Evolutionary conservation across 78 protist genomes (phyloP).

Genomic region (Capsaspora owczarzaki): DNA sequence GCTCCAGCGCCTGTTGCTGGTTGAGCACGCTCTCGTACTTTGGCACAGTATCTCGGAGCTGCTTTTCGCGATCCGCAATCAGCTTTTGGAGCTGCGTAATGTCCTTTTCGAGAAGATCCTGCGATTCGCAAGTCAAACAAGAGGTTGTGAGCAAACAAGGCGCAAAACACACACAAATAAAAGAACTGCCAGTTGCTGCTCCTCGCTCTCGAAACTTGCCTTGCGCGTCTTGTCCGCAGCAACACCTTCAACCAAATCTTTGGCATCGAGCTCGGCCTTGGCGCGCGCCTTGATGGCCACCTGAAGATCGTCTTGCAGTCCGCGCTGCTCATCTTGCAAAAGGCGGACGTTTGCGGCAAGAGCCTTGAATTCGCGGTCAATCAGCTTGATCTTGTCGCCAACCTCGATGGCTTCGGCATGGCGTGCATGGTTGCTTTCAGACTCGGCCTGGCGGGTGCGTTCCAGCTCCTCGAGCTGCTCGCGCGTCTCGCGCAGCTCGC

Average conservation of each 20-base stretch:
- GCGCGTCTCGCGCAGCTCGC: constrained; percentile 13
- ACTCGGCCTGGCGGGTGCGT: background rate
- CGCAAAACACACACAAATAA: no score
- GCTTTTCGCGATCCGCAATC: background rate
- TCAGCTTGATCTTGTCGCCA: background rate
- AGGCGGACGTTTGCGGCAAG: background rate
- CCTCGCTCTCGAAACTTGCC: no score
- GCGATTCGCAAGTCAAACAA: no score
- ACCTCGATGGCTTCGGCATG: background rate
- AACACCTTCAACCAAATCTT: no score
- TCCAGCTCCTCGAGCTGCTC: constrained; percentile 29
- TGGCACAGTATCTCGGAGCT: background rate
- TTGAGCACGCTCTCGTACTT: background rate
- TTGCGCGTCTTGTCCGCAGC: no score
- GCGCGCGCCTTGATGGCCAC: background rate
- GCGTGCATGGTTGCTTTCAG: background rate
- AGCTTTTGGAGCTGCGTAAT: background rate
- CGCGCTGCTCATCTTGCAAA: background rate
- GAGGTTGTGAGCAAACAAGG: no score
- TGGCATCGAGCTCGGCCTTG: no score
- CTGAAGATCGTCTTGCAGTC: background rate
- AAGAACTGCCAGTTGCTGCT: no score
- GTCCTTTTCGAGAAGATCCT: background rate
- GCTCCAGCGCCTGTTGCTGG: background rate
- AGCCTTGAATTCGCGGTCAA: background rate